Conservation (phyloP, 768 basidiomycete species). For the Grammothele lineata region DNA sequence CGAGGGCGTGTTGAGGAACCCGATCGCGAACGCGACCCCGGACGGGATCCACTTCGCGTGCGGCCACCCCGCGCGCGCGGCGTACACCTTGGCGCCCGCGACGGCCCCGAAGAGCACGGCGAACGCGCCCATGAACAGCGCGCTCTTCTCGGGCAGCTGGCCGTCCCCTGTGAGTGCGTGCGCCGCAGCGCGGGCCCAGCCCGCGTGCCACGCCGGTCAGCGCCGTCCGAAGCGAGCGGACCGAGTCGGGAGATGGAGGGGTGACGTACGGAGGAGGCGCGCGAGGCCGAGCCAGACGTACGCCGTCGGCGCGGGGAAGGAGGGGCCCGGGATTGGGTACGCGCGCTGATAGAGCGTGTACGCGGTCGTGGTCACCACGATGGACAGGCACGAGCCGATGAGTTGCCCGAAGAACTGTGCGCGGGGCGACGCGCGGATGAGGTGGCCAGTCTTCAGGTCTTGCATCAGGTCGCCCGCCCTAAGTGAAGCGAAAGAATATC, state of each 20-base stretch:
- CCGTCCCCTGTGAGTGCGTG: conserved; percentile 57
- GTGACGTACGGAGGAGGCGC: conserved; percentile 60
- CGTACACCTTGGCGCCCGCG: conserved; percentile 63
- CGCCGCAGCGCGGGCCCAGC: too few species aligned
- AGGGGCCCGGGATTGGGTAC: conserved; percentile 87
- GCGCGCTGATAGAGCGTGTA: conserved; percentile 84
- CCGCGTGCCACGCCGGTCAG: too few species aligned
- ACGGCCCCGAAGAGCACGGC: conserved; percentile 66
- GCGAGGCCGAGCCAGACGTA: conserved; percentile 89
- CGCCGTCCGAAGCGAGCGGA: too few species aligned
- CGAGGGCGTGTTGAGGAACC: conserved; percentile 92
- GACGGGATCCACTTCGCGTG: conserved; percentile 84
- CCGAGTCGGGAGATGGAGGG: too few species aligned
- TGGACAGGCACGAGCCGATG: conserved; percentile 84
- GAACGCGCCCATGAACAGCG: conserved; percentile 75
- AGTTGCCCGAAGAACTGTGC: conserved; percentile 94
- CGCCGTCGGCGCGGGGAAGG: conserved; percentile 94
- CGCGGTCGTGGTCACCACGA: conserved; percentile 84
- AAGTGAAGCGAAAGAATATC: background rate
- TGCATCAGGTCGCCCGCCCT: conserved; percentile 99
- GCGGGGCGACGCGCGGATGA: conserved; percentile 87
- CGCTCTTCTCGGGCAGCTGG: conserved; percentile 70
- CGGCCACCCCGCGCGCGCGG: conserved; percentile 41
- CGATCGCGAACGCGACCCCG: conserved; percentile 92
- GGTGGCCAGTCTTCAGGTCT: conserved; percentile 94